A percentile compares a stretch with the other conserved stretches of the same genome.
Evolutionary conservation across 1,284 basidiomycete genomes (phyloP).

Genomic region (Neonothopanus nambi): DNA sequence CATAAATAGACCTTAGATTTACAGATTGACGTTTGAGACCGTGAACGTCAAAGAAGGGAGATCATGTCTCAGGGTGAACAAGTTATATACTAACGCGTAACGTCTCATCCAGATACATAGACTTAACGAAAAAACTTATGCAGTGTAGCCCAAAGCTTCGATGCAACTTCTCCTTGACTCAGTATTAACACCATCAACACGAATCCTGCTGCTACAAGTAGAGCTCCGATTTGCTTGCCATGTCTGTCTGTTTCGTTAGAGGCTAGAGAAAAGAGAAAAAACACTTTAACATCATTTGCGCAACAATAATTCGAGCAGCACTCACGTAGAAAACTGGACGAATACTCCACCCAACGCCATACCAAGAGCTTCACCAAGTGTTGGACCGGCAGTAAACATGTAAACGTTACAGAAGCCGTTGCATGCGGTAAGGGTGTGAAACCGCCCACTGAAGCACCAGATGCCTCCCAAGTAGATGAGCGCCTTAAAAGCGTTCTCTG

Average conservation of each 20-base stretch:
- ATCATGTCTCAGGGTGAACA: no score
- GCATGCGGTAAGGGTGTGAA: no score
- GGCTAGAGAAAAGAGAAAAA: conserved; percentile 19
- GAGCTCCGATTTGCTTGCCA: conserved; percentile 84
- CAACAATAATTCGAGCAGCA: neutral
- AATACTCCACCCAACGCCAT: conserved; percentile 47
- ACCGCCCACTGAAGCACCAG: no score
- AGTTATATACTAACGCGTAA: no score
- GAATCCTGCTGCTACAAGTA: conserved; percentile 73
- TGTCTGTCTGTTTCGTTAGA: conserved; percentile 53
- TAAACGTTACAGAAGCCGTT: conserved; percentile 76
- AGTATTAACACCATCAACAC: conserved; percentile 81
- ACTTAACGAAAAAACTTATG: conserved; percentile 48
- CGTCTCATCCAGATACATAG: no score
- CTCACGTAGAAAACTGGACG: conserved; percentile 39
- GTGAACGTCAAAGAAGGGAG: no score
- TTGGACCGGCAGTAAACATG: conserved; percentile 81
- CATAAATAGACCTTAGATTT: no score
- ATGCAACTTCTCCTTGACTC: conserved; percentile 70
- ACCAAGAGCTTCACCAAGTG: conserved; percentile 64
- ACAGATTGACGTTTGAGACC: no score
- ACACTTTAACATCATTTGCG: no score
- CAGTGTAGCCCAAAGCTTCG: conserved; percentile 69
- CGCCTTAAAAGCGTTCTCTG: no score
- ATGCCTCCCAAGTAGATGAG: no score